Base-by-base conservation (phyloP, 345 rosid genomes). In the Pistacia atlantica region DNA sequence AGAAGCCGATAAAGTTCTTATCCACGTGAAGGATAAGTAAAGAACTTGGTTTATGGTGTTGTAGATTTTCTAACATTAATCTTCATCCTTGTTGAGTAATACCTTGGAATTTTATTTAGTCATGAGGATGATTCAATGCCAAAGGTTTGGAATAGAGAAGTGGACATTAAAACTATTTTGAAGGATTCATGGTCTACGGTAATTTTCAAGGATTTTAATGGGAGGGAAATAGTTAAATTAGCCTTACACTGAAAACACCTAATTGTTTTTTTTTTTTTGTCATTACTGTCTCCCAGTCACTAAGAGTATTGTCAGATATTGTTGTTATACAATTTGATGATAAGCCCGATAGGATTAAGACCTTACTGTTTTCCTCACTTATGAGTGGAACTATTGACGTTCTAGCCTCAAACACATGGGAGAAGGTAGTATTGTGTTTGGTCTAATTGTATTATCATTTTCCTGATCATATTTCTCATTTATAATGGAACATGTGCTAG, bases 401-500 rank as follows among this genome's bases (percentile, higher is more conserved):
- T 68, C 91, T 90, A 77, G 89, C 91, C 46, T 89, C 92, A 57
- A 86, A 92, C 84, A 77, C 87, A 7, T 90, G 97, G 97, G 84
- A 90, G 64, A 87, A 88, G 91, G 97, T 92, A 88, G 51, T 60
- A 18, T 67, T 71, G 64, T 64, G 57, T 28, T 68, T 2, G 10
- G 58, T 22, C 17, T 28, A 4, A 17, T 17, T 48, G 31, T 48
- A 61, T 42, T 46, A 28, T 35, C 28, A 42, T 16, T 17, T n/a
- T 4, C 28, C 49, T 59, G 14, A 38, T 61, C 58, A 18, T 31
- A 12, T 54, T 22, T 72, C 73, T 69, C 61, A 62, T n/a, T 13
- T 10, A n/a, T 11, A 18, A n/a, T 63, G 61, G 11, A 51, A 17
- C n/a, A 61, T 73, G 67, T 25, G 58, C 37, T 63, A 74, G 94